Evolutionary conservation across 345 rosid genomes (phyloP), one percentile per base, ranked within the genome.

Genomic region (Durio zibethinus): DNA sequence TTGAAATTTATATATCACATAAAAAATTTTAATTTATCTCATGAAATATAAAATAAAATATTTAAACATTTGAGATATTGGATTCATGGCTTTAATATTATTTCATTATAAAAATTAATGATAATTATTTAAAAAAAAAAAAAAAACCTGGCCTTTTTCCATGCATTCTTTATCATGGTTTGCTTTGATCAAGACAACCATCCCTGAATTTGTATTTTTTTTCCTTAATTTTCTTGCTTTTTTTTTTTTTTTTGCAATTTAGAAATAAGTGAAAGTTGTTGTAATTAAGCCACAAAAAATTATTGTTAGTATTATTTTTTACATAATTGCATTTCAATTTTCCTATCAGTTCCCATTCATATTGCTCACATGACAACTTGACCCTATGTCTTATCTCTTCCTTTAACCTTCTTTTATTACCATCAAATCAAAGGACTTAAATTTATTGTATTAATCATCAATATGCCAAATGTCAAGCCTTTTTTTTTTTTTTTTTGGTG

Each of bases 171-270:
- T 69, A 4, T 47, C 25, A 70, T 29, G 57, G 48, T 70, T 70
- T 70, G 42, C 72, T 70, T 70, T 48, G 74, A 70, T 47, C 18
- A 47, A 18, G 74, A 70, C 74, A 16, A 70, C 4, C 16, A 21
- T 25, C 27, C 36, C n/a, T 18, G 0, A 23, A 7, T 7, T 23
- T 23, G 3, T 12, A 3, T 14, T 43, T 10, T 5, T 68, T 45
- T 15, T n/a, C 45, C 45, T 12, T 15, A 67, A 67, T 67, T 42
- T 42, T 20, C 20, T 25, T 23, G 20, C 36, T 11, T 8, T 15
- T 27, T 12, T 60, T 29, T 4, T 12, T 59, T 59, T 3, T 11
- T 11, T 9, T 6, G 0, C 11, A 20, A 21, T 21, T 56, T 8
- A 10, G 5, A 65, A 11, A 21, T 66, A 66, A 42, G 10, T n/a